These are phyloP conservation scores for Hypoxylon sp. DNA, from an alignment of 2,329 filamentous ascomycete species.

Conservation along the genomic window DNA sequence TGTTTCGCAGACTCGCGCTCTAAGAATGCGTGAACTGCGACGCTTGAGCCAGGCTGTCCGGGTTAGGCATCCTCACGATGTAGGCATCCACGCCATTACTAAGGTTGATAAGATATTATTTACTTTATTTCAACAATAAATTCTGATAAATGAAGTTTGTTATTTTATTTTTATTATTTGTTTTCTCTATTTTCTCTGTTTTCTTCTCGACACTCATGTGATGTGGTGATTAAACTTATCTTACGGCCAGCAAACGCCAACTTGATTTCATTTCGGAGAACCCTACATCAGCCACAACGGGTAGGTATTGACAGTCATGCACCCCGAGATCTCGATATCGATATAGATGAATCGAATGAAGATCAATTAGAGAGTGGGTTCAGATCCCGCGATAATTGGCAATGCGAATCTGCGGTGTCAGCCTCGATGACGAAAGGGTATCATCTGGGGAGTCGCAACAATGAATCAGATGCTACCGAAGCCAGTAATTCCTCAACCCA, in stretches of 20 bases:
- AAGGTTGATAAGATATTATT: constrained; percentile 6
- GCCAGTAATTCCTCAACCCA: constrained; percentile 5
- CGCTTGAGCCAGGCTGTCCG: constrained; percentile 33
- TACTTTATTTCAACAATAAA: neutral
- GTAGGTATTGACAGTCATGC: constrained; percentile 38
- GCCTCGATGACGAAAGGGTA: constrained; percentile 39
- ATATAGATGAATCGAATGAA: constrained; percentile 11
- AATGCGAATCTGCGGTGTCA: constrained; percentile 22
- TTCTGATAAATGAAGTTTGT: neutral
- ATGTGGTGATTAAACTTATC: constrained; percentile 13
- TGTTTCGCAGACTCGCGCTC: constrained; percentile 4
- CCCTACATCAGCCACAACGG: constrained; percentile 3
- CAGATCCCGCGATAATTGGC: constrained; percentile 24
- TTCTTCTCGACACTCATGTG: constrained; percentile 6
- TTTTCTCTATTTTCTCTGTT: neutral
- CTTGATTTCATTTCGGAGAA: constrained; percentile 7
- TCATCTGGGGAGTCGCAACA: constrained; percentile 9
- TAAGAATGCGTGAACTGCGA: constrained; percentile 22
- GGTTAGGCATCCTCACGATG: constrained; percentile 32
- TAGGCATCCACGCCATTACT: constrained; percentile 12
- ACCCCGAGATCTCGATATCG: constrained; percentile 37
- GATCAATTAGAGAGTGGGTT: constrained; percentile 1
- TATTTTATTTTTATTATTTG: neutral
- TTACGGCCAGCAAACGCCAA: neutral
- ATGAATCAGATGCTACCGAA: constrained; percentile 29